A percentile compares a stretch with the other conserved stretches of the same genome.
Conservation (phyloP, 2,329 filamentous ascomycete genomes). For the Fusarium verticillioides region DNA sequence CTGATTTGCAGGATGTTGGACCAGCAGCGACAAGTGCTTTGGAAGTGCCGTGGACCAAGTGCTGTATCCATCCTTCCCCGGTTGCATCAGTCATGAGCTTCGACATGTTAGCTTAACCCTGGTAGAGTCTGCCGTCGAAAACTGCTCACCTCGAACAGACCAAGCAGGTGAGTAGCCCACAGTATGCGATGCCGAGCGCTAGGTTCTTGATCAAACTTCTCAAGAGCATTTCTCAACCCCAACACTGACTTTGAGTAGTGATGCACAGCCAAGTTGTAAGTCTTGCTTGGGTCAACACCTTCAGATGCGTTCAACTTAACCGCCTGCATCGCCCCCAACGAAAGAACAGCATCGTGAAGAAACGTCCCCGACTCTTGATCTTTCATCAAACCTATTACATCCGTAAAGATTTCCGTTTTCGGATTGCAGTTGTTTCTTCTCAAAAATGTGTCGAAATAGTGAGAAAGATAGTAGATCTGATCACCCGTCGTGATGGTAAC, state of each 20-base stretch:
- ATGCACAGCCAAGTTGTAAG: slow-evolving; percentile 26
- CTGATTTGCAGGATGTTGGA: slow-evolving; percentile 38
- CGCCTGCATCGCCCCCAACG: slow-evolving; percentile 48
- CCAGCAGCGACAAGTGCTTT: slow-evolving; percentile 47
- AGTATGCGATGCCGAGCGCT: slow-evolving; percentile 35
- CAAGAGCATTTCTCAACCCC: slow-evolving; percentile 37
- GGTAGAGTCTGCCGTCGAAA: too few relatives aligned
- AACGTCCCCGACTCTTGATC: slow-evolving; percentile 22
- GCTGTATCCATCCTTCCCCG: slow-evolving; percentile 49
- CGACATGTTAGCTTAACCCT: too few relatives aligned
- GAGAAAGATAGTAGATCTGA: slow-evolving; percentile 36
- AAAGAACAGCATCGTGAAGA: slow-evolving; percentile 45
- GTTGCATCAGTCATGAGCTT: slow-evolving; percentile 49
- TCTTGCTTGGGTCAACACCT: not conserved
- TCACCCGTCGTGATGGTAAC: slow-evolving; percentile 15
- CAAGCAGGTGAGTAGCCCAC: slow-evolving; percentile 50
- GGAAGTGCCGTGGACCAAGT: slow-evolving; percentile 50
- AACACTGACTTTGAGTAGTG: slow-evolving; percentile 45
- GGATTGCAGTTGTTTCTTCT: slow-evolving; percentile 45
- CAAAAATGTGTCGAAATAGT: slow-evolving; percentile 47
- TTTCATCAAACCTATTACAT: slow-evolving; percentile 41
- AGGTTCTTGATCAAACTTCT: not conserved
- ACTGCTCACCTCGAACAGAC: slow-evolving; percentile 48
- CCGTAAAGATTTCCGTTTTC: not conserved
- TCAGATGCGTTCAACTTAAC: slow-evolving; percentile 25